phyloP scores from a whole-genome alignment of 805 yeast genomes.

The Teunomyces gatunensis region DNA sequence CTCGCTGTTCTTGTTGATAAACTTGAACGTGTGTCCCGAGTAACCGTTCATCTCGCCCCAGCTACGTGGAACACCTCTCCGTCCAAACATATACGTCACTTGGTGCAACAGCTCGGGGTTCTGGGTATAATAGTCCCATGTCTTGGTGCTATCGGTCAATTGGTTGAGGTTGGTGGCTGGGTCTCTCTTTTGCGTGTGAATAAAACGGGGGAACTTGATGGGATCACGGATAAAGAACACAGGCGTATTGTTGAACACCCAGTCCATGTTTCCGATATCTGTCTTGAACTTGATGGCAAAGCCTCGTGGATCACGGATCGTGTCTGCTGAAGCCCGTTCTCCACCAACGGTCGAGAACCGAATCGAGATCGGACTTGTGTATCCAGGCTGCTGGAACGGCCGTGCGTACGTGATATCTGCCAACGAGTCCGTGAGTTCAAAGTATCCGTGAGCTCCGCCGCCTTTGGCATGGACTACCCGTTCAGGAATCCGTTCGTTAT shows the following conservation, averaged over 20 bases:
- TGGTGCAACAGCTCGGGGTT: constrained; percentile 78
- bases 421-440: constrained; percentile 64
- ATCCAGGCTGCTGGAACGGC: constrained; percentile 28
- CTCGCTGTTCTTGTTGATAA: constrained; percentile 72
- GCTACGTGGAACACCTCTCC: constrained; percentile 78
- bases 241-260: constrained; percentile 75
- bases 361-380: constrained; percentile 31
- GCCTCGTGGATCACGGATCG: constrained; percentile 70
- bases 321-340: constrained; percentile 63
- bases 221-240: constrained; percentile 65
- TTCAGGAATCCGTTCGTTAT: constrained; percentile 64
- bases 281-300: constrained; percentile 66
- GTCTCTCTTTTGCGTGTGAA: constrained; percentile 69
- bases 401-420: constrained; percentile 35
- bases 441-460: constrained; percentile 59
- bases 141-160: constrained; percentile 74
- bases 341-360: constrained; percentile 72
- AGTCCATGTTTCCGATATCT: constrained; percentile 65
- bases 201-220: constrained; percentile 59
- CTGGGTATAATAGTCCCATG: constrained; percentile 77
- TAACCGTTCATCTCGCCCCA: constrained; percentile 80
- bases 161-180: constrained; percentile 57
- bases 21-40: constrained; percentile 82
- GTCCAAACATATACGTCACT: constrained; percentile 68
- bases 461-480: constrained; percentile 70